Conservation (phyloP, 345 rosid genomes). For the Psidium guajava region DNA sequence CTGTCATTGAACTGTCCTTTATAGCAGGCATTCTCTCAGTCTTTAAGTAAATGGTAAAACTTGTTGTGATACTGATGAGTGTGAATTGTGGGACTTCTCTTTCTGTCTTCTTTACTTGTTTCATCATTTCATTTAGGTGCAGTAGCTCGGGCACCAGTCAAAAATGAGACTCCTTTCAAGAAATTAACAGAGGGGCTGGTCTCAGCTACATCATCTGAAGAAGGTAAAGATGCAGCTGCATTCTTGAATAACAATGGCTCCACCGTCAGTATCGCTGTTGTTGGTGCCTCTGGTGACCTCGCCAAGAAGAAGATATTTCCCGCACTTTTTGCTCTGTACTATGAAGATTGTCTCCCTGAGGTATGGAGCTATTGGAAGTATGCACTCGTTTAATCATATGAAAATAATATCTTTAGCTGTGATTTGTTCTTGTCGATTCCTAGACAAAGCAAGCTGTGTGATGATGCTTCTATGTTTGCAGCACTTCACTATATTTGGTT, state of each 20-base stretch:
- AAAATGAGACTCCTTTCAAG: slow-evolving; percentile 27
- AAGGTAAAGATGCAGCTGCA: slow-evolving; percentile 21
- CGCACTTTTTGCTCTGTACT: slow-evolving; percentile 94
- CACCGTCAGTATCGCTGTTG: slow-evolving; percentile 81
- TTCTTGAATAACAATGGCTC: slow-evolving; percentile 38
- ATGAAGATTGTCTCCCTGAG: slow-evolving; percentile 91
- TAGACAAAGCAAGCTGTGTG: background rate
- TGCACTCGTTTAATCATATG: background rate
- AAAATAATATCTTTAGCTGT: background rate
- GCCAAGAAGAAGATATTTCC: slow-evolving; percentile 99
- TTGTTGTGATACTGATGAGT: background rate
- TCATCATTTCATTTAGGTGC: slow-evolving; percentile 36
- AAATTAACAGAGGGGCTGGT: slow-evolving; percentile 34
- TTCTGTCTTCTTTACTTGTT: background rate
- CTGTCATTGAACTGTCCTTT: background rate
- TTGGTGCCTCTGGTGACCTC: slow-evolving; percentile 99
- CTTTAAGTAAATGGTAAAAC: background rate
- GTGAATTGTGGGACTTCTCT: background rate
- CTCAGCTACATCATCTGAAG: slow-evolving; percentile 28
- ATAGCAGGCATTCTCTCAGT: background rate
- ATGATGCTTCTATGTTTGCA: slow-evolving; percentile 16
- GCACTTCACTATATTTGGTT: slow-evolving; percentile 86
- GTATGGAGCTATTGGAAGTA: slow-evolving; percentile 20
- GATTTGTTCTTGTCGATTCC: background rate
- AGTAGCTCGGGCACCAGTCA: slow-evolving; percentile 32